These are phyloP conservation scores for Globisporangium lucens DNA, from an alignment of 352 stramenopile species.

Conservation along the genomic window DNA sequence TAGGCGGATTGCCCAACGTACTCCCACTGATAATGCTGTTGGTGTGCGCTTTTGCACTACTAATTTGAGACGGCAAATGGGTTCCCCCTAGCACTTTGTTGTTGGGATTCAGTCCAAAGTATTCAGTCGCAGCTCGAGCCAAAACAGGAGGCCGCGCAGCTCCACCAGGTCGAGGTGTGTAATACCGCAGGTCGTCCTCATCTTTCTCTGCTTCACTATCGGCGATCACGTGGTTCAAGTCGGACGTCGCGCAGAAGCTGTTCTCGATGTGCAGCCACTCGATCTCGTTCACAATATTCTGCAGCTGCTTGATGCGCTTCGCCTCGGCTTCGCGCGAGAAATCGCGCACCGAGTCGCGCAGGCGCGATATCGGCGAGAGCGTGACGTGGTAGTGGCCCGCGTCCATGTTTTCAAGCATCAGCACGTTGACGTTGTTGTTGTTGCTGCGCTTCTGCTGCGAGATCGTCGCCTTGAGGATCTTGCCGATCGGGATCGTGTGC, in stretches of 20 bases:
- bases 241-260: constrained; percentile 72
- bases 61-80: not conserved
- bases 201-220: constrained; percentile 47
- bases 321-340: constrained; percentile 68
- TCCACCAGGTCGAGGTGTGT: constrained; percentile 53
- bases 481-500: constrained; percentile 74
- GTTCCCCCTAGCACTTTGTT: constrained; percentile 1
- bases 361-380: constrained; percentile 67
- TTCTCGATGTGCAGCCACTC: constrained; percentile 85
- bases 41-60: not conserved
- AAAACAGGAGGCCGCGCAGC: constrained; percentile 20
- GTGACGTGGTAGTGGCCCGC: constrained; percentile 84
- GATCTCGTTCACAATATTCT: constrained; percentile 79
- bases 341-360: constrained; percentile 67
- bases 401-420: constrained; percentile 85
- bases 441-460: constrained; percentile 83
- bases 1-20: not conserved
- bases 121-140: constrained; percentile 26
- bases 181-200: constrained; percentile 58
- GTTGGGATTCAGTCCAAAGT: constrained; percentile 20
- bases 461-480: constrained; percentile 76
- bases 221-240: constrained; percentile 67
- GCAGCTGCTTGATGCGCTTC: constrained; percentile 77
- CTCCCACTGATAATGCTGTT: not conserved
- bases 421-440: constrained; percentile 64